Percentiles rank a stretch among this genome's conserved stretches.
Conservation (phyloP, 345 rosid genomes). For the Brassica napus region DNA sequence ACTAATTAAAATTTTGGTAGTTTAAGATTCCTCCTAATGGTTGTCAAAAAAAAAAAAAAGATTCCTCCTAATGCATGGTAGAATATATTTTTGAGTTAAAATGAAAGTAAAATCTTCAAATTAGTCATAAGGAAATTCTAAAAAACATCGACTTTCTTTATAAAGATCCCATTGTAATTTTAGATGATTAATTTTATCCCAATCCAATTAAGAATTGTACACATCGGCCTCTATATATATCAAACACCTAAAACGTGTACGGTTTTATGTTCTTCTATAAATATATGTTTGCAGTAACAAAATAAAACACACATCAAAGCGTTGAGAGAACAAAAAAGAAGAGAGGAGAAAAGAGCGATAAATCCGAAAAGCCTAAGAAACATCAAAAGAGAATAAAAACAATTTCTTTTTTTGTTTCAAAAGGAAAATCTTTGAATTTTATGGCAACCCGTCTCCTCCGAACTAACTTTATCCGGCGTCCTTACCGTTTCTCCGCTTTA, state of each 20-base stretch:
- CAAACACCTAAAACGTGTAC: neutral
- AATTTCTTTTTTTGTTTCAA: neutral
- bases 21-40: neutral
- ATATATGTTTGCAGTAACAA: neutral
- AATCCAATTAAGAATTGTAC: neutral
- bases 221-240: neutral
- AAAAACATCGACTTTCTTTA: constrained; percentile 9
- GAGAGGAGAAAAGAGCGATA: constrained; percentile 1
- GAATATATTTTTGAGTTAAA: neutral
- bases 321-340: neutral
- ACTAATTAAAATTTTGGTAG: neutral
- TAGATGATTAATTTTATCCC: constrained; percentile 11
- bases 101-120: neutral
- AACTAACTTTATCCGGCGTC: constrained; percentile 41
- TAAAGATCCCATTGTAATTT: constrained; percentile 1
- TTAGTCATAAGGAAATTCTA: neutral
- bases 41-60: neutral
- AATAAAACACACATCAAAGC: constrained; percentile 29
- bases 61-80: neutral
- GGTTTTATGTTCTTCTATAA: neutral
- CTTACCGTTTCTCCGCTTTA: constrained; percentile 43
- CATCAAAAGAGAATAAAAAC: constrained; percentile 3
- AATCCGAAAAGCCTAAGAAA: constrained; percentile 31
- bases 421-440: constrained; percentile 31
- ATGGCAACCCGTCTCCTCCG: constrained; percentile 57